Evolutionary conservation across 352 stramenopile genomes (phyloP).

Genomic region (Globisporangium emineosum): DNA sequence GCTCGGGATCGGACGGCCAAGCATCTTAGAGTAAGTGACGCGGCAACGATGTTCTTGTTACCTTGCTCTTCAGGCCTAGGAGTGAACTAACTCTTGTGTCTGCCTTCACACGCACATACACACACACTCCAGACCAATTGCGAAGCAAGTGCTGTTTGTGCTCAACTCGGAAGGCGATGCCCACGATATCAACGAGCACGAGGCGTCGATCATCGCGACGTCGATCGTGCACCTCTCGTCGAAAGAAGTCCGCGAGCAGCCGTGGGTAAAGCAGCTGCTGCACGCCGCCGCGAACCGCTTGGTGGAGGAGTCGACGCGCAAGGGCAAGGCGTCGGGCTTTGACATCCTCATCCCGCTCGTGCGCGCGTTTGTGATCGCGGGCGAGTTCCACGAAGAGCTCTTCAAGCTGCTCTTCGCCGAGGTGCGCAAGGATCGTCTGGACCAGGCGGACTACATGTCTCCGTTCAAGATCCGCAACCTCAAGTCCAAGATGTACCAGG

Average conservation of each 20-base stretch:
- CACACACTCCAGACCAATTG: conserved; percentile 38
- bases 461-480: conserved; percentile 33
- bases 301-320: conserved; percentile 26
- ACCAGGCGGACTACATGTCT: conserved; percentile 26
- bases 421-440: conserved; percentile 37
- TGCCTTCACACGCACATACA: not conserved
- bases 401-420: conserved; percentile 41
- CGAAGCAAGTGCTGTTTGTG: conserved; percentile 42
- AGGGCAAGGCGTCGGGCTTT: conserved; percentile 14
- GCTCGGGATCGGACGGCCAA: conserved; percentile 50
- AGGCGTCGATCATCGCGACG: conserved; percentile 49
- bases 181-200: conserved; percentile 30
- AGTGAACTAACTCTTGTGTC: not conserved
- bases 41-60: too few relatives aligned
- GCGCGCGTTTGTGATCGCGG: conserved; percentile 46
- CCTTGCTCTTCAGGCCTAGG: not conserved
- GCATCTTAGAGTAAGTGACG: conserved; percentile 51
- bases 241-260: conserved; percentile 44
- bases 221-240: conserved; percentile 44
- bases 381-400: conserved; percentile 54
- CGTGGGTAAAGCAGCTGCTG: conserved; percentile 50
- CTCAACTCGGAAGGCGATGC: conserved; percentile 21
- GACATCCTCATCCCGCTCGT: conserved; percentile 45
- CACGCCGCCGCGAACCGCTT: conserved; percentile 33
- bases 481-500: conserved; percentile 56